phyloP scores from a whole-genome alignment of 306 rosid genomes.

The Acacia melanoxylon region DNA sequence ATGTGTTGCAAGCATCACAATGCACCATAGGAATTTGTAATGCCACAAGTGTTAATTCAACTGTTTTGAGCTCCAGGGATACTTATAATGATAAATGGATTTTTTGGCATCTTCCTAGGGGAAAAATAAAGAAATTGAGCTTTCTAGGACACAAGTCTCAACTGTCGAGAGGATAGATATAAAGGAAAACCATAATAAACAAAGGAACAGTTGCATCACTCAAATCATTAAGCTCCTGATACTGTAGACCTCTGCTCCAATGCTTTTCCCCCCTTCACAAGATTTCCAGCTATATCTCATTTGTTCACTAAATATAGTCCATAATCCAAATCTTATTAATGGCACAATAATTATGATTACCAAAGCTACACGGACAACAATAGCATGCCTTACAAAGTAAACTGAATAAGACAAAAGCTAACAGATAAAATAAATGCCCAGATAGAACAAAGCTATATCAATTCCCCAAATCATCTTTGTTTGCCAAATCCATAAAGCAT shows the following conservation, averaged over 20 bases:
- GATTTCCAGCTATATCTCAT: background rate
- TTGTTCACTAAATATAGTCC: background rate
- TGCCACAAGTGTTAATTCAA: background rate
- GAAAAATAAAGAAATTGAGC: background rate
- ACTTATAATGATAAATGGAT: background rate
- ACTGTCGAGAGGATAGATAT: background rate
- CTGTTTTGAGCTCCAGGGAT: background rate
- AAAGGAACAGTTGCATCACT: background rate
- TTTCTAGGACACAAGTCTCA: background rate
- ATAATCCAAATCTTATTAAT: background rate
- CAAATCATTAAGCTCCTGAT: conserved; percentile 22
- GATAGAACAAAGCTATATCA: conserved; percentile 9
- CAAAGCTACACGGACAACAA: conserved; percentile 21
- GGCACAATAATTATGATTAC: background rate
- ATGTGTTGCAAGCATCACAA: background rate
- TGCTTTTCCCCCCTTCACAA: conserved; percentile 11
- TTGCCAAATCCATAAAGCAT: conserved; percentile 19
- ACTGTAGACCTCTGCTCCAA: background rate
- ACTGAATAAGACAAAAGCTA: background rate
- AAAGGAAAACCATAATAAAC: background rate
- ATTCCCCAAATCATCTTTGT: conserved; percentile 22
- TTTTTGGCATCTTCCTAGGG: conserved; percentile 8
- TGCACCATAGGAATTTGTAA: background rate
- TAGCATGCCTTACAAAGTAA: background rate
- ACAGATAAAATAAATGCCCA: background rate